phyloP scores from a whole-genome alignment of 345 rosid genomes.

The Raphanus raphanistrum region DNA sequence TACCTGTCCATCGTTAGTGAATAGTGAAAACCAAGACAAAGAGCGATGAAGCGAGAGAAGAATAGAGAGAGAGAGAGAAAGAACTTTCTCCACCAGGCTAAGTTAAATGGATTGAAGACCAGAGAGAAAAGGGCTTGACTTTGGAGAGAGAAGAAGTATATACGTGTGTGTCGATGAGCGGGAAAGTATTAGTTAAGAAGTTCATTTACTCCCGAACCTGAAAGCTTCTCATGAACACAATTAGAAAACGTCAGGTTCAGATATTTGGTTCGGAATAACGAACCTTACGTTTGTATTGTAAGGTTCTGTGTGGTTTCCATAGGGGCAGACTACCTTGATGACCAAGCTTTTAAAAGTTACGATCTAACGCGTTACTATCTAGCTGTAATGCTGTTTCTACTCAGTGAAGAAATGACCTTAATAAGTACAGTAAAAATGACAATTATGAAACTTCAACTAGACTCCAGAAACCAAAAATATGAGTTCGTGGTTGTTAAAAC shows the following conservation, averaged over 20 bases:
- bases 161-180: no score
- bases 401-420: not conserved
- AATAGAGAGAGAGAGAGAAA: constrained; percentile 7
- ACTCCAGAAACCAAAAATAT: not conserved
- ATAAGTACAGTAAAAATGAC: not conserved
- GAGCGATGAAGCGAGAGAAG: not conserved
- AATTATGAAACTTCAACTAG: not conserved
- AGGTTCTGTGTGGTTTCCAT: not conserved
- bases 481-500: no score
- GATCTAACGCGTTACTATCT: no score
- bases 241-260: no score
- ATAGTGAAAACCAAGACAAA: not conserved
- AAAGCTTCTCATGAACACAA: not conserved
- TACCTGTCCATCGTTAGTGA: constrained; percentile 42
- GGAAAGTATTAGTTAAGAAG: no score
- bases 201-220: no score
- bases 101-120: constrained; percentile 27
- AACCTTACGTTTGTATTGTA: no score
- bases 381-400: not conserved
- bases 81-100: constrained; percentile 40
- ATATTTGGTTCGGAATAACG: no score
- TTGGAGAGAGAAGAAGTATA: constrained; percentile 4
- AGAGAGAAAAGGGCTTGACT: constrained; percentile 16
- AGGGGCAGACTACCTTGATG: no score
- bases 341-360: no score